Evolutionary conservation across 2,329 filamentous ascomycete species (phyloP), one percentile per base, ranked within the genome.

Genomic region (Neonectria neomacrospora): DNA sequence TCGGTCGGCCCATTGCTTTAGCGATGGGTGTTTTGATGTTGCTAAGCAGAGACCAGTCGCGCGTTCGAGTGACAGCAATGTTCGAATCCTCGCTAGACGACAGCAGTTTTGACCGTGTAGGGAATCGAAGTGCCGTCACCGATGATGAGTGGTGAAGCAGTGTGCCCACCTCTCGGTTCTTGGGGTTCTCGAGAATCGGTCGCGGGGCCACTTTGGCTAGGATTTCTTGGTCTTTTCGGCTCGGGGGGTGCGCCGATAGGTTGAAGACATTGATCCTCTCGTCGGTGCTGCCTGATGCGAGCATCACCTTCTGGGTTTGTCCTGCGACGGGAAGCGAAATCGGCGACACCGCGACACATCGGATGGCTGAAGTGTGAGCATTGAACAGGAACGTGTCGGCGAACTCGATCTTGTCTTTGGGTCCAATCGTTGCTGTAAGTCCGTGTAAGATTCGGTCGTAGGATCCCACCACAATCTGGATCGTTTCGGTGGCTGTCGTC

Each of bases 331-430:
- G 82, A 18, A 85, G 86, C 12, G 92, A 92, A 0, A 91, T 84
- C 3, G 91, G 91, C 9, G 95, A 97, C 65, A 97, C 80, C 23
- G 94, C 93, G 34, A 99, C 85, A 76, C 93, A 96, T 72, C 94
- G 91, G 76, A 99, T 93, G 5, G 96, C 91, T 12, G 94, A 96
- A 60, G 89, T 86, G 80, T 99, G 96, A 14, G 96, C 94, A 75
- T 94, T 93, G 86, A 99, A 97, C 61, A 99, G 87, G 78, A 99
- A 99, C 0, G 92, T 95, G 78, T 98, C 95, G 69, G 92, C 88
- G 75, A 97, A 98, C 54, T 89, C 84, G 58, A 90, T 83, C 16
- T 83, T 75, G 57, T 76, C 69, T 44, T 77, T 67, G 32, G 69
- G 54, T 32, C 72, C 67, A 55, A 97, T 82, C 2, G 88, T 88